Conservation (phyloP, 257 asterid species). For the Nicotiana paniculata region DNA sequence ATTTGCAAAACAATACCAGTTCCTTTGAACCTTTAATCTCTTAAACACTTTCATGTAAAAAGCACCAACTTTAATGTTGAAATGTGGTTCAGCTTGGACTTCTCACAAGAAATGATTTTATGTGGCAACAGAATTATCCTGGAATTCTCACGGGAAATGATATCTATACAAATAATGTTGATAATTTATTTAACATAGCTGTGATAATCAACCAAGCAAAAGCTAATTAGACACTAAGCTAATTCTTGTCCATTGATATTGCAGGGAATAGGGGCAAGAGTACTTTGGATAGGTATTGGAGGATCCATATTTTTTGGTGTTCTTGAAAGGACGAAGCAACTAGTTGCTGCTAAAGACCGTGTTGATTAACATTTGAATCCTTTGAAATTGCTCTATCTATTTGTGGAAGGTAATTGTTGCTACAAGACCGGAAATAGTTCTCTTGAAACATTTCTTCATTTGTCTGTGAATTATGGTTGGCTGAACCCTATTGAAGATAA, state of each 20-base stretch:
- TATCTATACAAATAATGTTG: background rate
- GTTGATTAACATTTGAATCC: conserved; percentile 13
- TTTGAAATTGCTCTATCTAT: conserved; percentile 1
- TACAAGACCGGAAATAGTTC: background rate
- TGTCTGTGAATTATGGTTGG: background rate
- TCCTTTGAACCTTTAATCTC: background rate
- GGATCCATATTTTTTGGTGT: conserved; percentile 63
- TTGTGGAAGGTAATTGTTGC: background rate
- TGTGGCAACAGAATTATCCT: too few relatives aligned
- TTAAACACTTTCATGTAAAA: background rate
- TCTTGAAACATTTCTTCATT: background rate
- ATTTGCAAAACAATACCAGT: background rate
- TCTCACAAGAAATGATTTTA: too few relatives aligned
- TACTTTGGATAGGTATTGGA: conserved; percentile 66
- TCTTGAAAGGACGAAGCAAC: conserved; percentile 49
- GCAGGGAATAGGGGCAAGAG: conserved; percentile 65
- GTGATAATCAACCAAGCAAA: background rate
- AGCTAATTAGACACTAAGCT: background rate
- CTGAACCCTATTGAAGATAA: background rate
- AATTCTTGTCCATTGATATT: background rate
- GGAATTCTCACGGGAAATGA: background rate
- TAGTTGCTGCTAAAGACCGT: conserved; percentile 32
- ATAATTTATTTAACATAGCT: background rate
- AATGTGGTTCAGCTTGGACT: background rate
- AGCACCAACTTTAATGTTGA: background rate